Evolutionary conservation across 208 protist genomes (phyloP).

Genomic region (Leishmania braziliensis): DNA sequence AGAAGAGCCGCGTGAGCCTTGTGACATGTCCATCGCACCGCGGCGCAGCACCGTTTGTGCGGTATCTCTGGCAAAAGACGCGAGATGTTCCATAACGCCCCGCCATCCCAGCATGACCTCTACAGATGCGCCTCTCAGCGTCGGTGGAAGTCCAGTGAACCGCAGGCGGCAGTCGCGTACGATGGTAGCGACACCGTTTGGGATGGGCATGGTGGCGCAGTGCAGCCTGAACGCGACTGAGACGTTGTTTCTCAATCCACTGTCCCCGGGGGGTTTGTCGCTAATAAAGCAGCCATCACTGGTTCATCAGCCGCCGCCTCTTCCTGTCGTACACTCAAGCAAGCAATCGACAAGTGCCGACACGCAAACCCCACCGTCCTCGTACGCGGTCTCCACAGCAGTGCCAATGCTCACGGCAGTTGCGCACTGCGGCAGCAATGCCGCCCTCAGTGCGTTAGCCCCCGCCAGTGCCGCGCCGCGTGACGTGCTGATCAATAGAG

Average conservation of each 20-base stretch:
- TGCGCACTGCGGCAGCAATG: neutral
- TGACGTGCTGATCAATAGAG: neutral
- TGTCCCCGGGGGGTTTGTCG: neutral
- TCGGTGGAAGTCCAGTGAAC: neutral
- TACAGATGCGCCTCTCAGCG: neutral
- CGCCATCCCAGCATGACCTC: neutral
- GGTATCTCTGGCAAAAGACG: neutral
- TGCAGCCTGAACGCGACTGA: neutral
- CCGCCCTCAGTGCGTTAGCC: neutral
- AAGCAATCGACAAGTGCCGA: neutral
- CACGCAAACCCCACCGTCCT: too few relatives aligned
- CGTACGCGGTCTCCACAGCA: neutral
- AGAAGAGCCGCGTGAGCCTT: neutral
- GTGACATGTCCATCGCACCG: neutral
- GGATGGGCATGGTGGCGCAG: neutral
- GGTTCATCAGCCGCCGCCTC: neutral
- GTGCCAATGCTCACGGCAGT: neutral
- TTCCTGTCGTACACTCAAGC: neutral
- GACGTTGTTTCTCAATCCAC: neutral
- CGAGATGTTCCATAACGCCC: neutral
- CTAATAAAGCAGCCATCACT: neutral
- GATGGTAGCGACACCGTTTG: neutral
- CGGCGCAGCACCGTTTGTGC: neutral
- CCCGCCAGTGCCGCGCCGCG: neutral
- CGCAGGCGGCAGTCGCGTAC: neutral